Evolutionary conservation across 1,284 basidiomycete species (phyloP), one percentile per base, ranked within the genome.

Genomic region (Leccinum holopus): DNA sequence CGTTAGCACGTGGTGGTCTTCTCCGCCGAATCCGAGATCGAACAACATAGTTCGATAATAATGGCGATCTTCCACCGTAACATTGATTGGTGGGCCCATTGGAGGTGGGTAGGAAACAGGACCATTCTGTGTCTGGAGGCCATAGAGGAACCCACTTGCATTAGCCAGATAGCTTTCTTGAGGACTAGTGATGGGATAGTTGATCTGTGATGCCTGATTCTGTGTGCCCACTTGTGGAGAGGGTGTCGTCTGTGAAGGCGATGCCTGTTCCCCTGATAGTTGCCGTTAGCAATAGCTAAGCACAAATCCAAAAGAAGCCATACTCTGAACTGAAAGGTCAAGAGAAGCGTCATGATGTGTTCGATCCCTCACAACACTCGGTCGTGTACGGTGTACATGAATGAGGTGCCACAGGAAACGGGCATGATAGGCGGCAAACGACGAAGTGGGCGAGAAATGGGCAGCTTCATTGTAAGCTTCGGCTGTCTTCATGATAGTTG

Each of bases 381-480:
- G 81, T 59, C 83, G 82, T 60, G 79, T 74, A 68, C 82, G 83
- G 69, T 85, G 81, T 64, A 82, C 79, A 67, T 91, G 79, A 30
- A 92, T 80, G 55, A 93, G 79, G 60, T 82, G 85, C 68, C 84
- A 84, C 53, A 93, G 78, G 77, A 93, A 93, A 51, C 90, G 87
- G 49, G 89, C 84, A 69, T 92, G 91, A 67, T 86, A 86, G 39
- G 83, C 82, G 9, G 87, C 85, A 30, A 84, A 81, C 25, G 83
- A 83, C 49, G 83, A 85, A 11, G 83, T 82, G 18, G 82, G 82
- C n/a, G 85, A 86, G 63, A 84, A 75, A 51, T 80, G 75, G 6
- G 88, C 86, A 4, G 87, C 87, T 61, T 87, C 86, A 58, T 86
- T 80, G 70, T 91, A 93, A 0, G 90, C 88, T 67, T 90, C 86